A percentile compares a stretch with the other conserved stretches of the same genome.
phyloP scores from a whole-genome alignment of 2,329 filamentous ascomycete species.

The Daldinia eschscholtzii region DNA sequence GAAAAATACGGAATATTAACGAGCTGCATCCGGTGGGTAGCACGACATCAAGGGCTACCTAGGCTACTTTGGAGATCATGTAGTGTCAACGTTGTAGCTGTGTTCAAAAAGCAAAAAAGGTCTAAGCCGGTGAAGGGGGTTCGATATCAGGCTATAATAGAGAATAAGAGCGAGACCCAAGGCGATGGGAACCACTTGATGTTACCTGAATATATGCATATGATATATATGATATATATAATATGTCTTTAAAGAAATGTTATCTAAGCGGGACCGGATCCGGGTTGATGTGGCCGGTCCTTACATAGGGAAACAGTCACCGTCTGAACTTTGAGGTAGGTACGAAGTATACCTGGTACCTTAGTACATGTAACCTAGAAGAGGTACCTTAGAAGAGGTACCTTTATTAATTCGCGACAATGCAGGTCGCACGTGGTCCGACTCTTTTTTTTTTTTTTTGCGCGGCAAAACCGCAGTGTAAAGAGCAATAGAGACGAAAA shows the following conservation, averaged over 20 bases:
- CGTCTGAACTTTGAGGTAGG: background rate
- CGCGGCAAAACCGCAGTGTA: slow-evolving; percentile 36
- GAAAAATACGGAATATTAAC: slow-evolving; percentile 36
- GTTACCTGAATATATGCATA: slow-evolving; percentile 4
- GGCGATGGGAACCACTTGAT: slow-evolving; percentile 16
- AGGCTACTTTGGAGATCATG: background rate
- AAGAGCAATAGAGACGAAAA: slow-evolving; percentile 3
- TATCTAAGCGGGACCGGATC: slow-evolving; percentile 3
- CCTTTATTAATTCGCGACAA: slow-evolving; percentile 18
- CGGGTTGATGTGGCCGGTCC: slow-evolving; percentile 5
- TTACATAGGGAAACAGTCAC: slow-evolving; percentile 27
- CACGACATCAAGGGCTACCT: slow-evolving; percentile 7
- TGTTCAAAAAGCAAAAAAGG: slow-evolving; percentile 17
- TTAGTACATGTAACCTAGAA: background rate
- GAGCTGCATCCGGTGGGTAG: slow-evolving; percentile 37
- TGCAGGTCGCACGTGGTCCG: slow-evolving; percentile 34
- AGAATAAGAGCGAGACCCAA: slow-evolving; percentile 19
- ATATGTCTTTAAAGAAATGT: background rate
- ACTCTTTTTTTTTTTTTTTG: slow-evolving; percentile 5
- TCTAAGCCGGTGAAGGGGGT: slow-evolving; percentile 10
- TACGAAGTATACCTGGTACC: no score
- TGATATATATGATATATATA: no score
- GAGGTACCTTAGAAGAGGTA: background rate
- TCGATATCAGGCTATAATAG: slow-evolving; percentile 37
- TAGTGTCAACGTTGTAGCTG: slow-evolving; percentile 11